These are phyloP conservation scores for Phytophthora megakarya DNA, from an alignment of 352 stramenopile genomes.

Conservation along the genomic window DNA sequence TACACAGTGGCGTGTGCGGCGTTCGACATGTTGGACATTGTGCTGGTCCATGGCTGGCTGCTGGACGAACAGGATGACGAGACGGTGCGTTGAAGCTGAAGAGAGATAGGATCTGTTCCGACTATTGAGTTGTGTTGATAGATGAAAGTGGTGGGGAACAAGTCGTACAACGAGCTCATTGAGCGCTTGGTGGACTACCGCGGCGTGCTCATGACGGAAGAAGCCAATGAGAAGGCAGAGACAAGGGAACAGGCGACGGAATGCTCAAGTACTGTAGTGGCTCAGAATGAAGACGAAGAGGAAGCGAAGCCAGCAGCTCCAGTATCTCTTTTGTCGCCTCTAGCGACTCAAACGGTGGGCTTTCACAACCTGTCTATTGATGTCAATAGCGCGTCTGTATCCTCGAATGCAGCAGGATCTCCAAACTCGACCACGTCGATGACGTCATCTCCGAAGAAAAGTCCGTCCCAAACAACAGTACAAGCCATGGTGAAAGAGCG, in stretches of 20 bases:
- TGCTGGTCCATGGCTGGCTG: conserved; percentile 98
- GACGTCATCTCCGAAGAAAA: conserved; percentile 52
- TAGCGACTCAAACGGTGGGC: conserved; percentile 11
- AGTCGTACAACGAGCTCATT: conserved; percentile 98
- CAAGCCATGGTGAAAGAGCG: conserved; percentile 80
- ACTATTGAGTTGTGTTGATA: conserved; percentile 25
- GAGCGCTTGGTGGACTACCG: conserved; percentile 93
- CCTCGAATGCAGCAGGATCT: background rate
- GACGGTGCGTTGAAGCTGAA: conserved; percentile 47
- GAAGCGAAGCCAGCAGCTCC: conserved; percentile 12
- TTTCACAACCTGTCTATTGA: conserved; percentile 58
- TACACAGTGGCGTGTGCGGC: conserved; percentile 94
- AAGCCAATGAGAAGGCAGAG: conserved; percentile 28
- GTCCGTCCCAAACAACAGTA: conserved; percentile 71
- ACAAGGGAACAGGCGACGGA: conserved; percentile 2
- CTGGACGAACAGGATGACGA: conserved; percentile 91
- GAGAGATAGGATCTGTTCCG: background rate
- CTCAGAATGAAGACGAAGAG: conserved; percentile 21
- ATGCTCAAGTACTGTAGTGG: background rate
- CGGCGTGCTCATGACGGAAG: conserved; percentile 69
- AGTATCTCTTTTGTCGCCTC: conserved; percentile 14
- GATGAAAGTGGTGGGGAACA: conserved; percentile 82
- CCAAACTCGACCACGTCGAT: conserved; percentile 27
- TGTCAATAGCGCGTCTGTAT: conserved; percentile 20
- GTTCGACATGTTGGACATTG: conserved; percentile 96